A percentile compares a stretch with the other conserved stretches of the same genome.
Evolutionary conservation across 495 filamentous ascomycete species (phyloP).

Genomic region (Baudoinia panamericana): DNA sequence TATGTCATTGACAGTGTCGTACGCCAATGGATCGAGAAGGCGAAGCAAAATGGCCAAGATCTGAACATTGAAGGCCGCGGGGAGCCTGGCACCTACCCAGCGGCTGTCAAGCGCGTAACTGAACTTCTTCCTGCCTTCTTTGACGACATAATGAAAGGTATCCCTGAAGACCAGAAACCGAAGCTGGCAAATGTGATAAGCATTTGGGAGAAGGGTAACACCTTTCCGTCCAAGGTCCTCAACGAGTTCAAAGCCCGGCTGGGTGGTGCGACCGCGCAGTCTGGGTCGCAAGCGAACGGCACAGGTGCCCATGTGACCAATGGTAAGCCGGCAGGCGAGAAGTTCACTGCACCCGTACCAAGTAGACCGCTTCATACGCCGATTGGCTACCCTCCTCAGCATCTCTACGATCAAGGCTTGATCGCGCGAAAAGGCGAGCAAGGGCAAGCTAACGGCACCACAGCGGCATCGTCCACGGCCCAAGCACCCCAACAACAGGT

Average conservation of each 20-base stretch:
- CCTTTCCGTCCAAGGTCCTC: conserved; percentile 75
- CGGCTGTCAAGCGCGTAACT: conserved; percentile 91
- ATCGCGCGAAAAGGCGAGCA: conserved; percentile 1
- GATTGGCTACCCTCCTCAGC: conserved; percentile 14
- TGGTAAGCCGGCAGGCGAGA: conserved; percentile 5
- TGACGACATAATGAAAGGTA: conserved; percentile 82
- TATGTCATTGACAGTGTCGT: conserved; percentile 99
- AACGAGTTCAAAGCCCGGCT: conserved; percentile 68
- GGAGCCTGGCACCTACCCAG: conserved; percentile 81
- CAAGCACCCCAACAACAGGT: conserved; percentile 7
- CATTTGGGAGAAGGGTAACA: conserved; percentile 93
- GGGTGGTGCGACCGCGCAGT: background rate
- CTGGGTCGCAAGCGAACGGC: conserved; percentile 9
- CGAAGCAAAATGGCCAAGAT: conserved; percentile 69
- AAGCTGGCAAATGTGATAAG: conserved; percentile 90
- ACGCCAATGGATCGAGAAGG: conserved; percentile 94
- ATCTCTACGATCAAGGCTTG: conserved; percentile 16
- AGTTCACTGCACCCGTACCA: conserved; percentile 11
- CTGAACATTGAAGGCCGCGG: conserved; percentile 43
- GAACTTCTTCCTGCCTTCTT: conserved; percentile 85
- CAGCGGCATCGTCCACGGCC: background rate
- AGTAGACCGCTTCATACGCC: conserved; percentile 14
- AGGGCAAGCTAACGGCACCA: background rate
- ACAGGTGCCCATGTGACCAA: background rate
- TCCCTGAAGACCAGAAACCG: conserved; percentile 96